Evolutionary conservation across 352 stramenopile genomes (phyloP).

Genomic region (Globisporangium carolinianum): DNA sequence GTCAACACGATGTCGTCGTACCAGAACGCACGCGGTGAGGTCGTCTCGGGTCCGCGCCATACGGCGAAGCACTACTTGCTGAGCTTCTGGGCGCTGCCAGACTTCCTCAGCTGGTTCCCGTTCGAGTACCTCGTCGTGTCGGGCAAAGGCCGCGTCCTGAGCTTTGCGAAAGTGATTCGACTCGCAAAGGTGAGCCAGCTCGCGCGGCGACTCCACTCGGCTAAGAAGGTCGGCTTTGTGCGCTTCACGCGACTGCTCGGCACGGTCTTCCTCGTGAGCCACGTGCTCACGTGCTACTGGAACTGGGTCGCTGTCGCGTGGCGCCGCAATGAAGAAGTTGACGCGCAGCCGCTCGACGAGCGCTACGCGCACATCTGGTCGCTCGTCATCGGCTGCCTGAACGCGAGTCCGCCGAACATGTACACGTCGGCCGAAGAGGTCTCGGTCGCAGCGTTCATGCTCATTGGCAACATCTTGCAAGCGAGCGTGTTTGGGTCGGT

Average conservation of each 20-base stretch:
- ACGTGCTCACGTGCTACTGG: conserved; percentile 58
- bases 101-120: conserved; percentile 68
- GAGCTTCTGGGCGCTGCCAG: conserved; percentile 44
- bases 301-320: conserved; percentile 44
- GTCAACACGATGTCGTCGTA: conserved; percentile 53
- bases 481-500: conserved; percentile 66
- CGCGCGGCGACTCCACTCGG: conserved; percentile 40
- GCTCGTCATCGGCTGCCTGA: conserved; percentile 50
- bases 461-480: conserved; percentile 61
- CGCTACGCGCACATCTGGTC: conserved; percentile 50
- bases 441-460: conserved; percentile 63
- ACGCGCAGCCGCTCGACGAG: conserved; percentile 16
- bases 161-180: conserved; percentile 56
- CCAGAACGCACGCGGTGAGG: conserved; percentile 32
- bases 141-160: conserved; percentile 38
- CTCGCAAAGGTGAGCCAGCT: conserved; percentile 67
- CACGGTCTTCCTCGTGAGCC: conserved; percentile 46
- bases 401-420: conserved; percentile 53
- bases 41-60: conserved; percentile 36
- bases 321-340: conserved; percentile 24
- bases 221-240: conserved; percentile 61
- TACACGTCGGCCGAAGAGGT: conserved; percentile 40
- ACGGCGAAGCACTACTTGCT: conserved; percentile 45
- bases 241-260: conserved; percentile 43
- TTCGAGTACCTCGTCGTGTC: conserved; percentile 38